Base-by-base conservation (phyloP, 306 rosid genomes). In the Luffa acutangula region DNA sequence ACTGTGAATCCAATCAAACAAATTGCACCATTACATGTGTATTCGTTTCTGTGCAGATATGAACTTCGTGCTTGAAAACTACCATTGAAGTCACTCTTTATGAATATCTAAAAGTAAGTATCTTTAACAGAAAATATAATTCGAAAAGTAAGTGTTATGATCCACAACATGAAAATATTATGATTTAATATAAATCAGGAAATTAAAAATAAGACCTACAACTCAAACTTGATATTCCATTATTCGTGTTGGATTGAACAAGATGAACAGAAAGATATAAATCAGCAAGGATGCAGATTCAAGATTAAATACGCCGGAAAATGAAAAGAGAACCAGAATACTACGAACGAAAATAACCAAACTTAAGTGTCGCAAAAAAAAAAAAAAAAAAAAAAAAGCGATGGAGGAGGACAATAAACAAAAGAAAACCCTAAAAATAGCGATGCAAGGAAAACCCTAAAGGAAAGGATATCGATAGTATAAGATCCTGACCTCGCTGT, bases 401-500 rank as follows among this genome's bases (percentile, higher is more conserved):
- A 42, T 11, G 52, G 12, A 46, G 52, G 12, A 46, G 46, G 39
- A 33, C 4, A 39, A 33, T n/a, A 43, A 65, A 65, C 46, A 43
- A 46, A 67, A 12, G 37, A 75, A 75, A 75, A 31, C 43, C 79
- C 79, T 54, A 18, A 37, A 69, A 52, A 48, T 4, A 6, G 21
- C 21, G 6, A 45, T 31, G 17, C 9, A 76, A 74, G n/a, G 9
- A 17, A 65, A 62, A 65, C 75, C 81, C 75, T 48, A 17, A 53
- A 13, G 9, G 9, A 4, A 4, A 0, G 8, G 5, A 4, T 20
- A 49, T 39, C 0, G 45, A 41, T 49, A 51, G 17, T 4, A 25
- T 25, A 11, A 42, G 10, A 75, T 45, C 9, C 33, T 6, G 36
- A 87, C 99, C 97, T 95, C 99, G 83, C 97, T 95, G 3, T 93